These are phyloP conservation scores for Globisporangium solare DNA, from an alignment of 352 stramenopile genomes.

Conservation along the genomic window DNA sequence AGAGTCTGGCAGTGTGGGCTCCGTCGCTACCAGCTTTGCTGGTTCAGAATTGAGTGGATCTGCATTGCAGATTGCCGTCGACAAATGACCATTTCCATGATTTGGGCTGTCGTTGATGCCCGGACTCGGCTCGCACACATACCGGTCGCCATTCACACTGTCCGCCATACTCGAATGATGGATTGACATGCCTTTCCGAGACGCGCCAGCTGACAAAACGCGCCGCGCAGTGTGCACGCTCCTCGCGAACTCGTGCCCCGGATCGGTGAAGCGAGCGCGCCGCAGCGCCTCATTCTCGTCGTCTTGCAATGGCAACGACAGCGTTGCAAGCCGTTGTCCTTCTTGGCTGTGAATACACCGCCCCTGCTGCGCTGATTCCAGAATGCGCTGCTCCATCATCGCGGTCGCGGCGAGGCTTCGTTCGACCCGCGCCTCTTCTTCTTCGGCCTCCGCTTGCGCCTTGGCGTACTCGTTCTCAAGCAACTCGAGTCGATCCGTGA, in stretches of 20 bases:
- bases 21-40: too few species aligned
- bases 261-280: not conserved
- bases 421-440: constrained; percentile 25
- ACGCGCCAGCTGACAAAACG: constrained; percentile 12
- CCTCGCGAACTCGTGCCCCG: not conserved
- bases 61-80: too few species aligned
- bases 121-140: too few species aligned
- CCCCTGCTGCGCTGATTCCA: constrained; percentile 25
- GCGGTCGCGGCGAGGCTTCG: constrained; percentile 11
- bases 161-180: not conserved
- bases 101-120: too few species aligned
- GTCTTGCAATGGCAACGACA: not conserved
- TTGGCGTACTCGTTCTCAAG: constrained; percentile 30
- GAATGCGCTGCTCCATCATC: constrained; percentile 30
- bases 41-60: too few species aligned
- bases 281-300: not conserved
- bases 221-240: constrained; percentile 1
- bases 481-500: constrained; percentile 35
- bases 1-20: too few species aligned
- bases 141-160: too few species aligned
- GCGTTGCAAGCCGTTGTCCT: not conserved
- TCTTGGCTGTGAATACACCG: constrained; percentile 2
- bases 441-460: constrained; percentile 18
- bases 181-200: constrained; percentile 1
- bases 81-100: too few species aligned